Percentiles rank a stretch among this genome's conserved stretches.
phyloP scores from a whole-genome alignment of 306 rosid species.

The Lathyrus sativus region DNA sequence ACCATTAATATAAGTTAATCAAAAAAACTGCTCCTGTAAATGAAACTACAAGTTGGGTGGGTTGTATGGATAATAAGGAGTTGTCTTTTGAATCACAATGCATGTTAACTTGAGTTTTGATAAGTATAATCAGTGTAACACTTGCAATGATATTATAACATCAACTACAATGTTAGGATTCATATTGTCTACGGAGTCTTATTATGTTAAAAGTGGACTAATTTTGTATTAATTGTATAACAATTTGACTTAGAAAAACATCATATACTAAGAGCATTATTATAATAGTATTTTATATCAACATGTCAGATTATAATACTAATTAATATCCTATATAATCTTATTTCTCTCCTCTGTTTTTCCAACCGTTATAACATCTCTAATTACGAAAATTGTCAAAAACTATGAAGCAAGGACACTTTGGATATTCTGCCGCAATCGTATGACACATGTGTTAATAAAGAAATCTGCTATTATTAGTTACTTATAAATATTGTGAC shows the following conservation, averaged over 20 bases:
- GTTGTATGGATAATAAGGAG: not conserved
- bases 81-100: not conserved
- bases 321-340: not conserved
- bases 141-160: not conserved
- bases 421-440: no score
- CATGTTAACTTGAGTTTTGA: constrained; percentile 15
- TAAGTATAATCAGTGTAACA: constrained; percentile 9
- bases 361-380: not conserved
- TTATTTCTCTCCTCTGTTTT: constrained; percentile 4
- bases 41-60: constrained; percentile 3
- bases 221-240: not conserved
- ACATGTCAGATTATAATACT: not conserved
- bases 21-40: not conserved
- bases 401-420: not conserved
- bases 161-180: not conserved
- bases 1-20: constrained; percentile 26
- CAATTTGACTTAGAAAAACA: not conserved
- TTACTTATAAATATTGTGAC: no score
- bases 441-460: no score
- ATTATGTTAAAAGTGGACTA: constrained; percentile 13
- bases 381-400: not conserved
- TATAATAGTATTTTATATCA: constrained; percentile 21
- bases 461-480: no score
- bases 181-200: not conserved
- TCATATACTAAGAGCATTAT: not conserved